Evolutionary conservation across 352 stramenopile species (phyloP).

Genomic region (Thraustochytrium sp.): DNA sequence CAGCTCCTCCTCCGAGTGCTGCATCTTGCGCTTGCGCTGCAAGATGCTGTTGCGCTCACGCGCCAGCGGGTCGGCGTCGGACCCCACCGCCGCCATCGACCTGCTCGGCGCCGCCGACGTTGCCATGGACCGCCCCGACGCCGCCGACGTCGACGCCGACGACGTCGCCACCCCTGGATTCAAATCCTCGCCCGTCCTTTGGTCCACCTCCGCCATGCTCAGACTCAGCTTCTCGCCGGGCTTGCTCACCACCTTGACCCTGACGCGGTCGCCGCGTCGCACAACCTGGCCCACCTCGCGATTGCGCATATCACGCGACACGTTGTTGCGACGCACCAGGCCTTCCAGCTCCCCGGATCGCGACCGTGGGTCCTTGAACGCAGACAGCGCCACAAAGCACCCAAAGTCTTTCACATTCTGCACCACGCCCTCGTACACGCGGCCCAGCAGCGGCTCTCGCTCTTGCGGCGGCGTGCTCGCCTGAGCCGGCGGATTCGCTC

Average conservation of each 20-base stretch:
- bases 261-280: constrained; percentile 77
- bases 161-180: constrained; percentile 52
- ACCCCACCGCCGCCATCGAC: background rate
- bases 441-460: constrained; percentile 23
- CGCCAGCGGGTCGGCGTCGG: background rate
- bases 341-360: constrained; percentile 66
- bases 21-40: constrained; percentile 64
- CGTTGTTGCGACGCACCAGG: constrained; percentile 87
- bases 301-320: constrained; percentile 59
- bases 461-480: background rate
- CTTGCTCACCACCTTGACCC: constrained; percentile 76
- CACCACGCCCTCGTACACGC: constrained; percentile 87
- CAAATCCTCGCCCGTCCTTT: constrained; percentile 85
- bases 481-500: background rate
- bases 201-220: constrained; percentile 94
- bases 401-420: constrained; percentile 94
- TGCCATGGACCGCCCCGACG: background rate
- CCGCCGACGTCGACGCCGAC: background rate
- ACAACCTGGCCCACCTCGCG: constrained; percentile 74
- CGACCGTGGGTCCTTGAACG: constrained; percentile 48
- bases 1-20: constrained; percentile 63
- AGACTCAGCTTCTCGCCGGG: constrained; percentile 76
- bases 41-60: constrained; percentile 51
- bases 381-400: constrained; percentile 86
- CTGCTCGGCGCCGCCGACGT: background rate